Percentiles rank a stretch among this genome's conserved stretches.
Conservation (phyloP, 148 eudicot species). For the Dysphania ambrosioides region DNA sequence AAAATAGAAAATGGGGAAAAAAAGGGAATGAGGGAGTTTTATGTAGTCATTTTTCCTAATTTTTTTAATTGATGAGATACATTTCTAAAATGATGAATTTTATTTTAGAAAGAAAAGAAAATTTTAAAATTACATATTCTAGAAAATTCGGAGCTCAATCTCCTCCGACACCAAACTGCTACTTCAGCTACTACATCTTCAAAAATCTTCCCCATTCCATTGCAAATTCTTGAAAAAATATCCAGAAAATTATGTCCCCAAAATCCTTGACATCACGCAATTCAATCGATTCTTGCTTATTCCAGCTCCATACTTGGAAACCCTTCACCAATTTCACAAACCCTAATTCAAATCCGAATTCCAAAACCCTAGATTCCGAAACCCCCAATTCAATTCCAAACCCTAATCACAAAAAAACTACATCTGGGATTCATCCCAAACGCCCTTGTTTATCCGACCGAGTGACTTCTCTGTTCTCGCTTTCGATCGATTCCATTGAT, state of each 20-base stretch:
- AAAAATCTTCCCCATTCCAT: neutral
- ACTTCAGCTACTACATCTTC: too few relatives aligned
- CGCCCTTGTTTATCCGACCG: constrained; percentile 79
- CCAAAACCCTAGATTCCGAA: constrained; percentile 55
- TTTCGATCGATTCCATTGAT: constrained; percentile 58
- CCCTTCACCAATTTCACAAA: constrained; percentile 52
- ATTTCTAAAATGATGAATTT: too few relatives aligned
- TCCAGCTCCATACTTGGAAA: constrained; percentile 60
- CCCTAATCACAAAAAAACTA: constrained; percentile 24
- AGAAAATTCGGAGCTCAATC: too few relatives aligned
- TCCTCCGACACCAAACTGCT: too few relatives aligned
- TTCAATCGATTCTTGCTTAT: constrained; percentile 61
- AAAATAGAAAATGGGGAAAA: too few relatives aligned
- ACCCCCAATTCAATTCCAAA: constrained; percentile 31
- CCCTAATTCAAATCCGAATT: constrained; percentile 37
- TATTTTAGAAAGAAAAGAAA: too few relatives aligned
- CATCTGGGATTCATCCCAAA: constrained; percentile 36
- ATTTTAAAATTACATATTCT: too few relatives aligned
- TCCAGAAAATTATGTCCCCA: constrained; percentile 37
- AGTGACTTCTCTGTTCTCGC: constrained; percentile 45
- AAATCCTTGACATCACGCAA: constrained; percentile 42
- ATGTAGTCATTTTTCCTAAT: too few relatives aligned
- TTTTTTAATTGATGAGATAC: too few relatives aligned
- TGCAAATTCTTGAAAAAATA: neutral
- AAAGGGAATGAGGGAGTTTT: too few relatives aligned